Evolutionary conservation across 2,329 filamentous ascomycete genomes (phyloP).

Genomic region (Beauveria rudraprayagi): DNA sequence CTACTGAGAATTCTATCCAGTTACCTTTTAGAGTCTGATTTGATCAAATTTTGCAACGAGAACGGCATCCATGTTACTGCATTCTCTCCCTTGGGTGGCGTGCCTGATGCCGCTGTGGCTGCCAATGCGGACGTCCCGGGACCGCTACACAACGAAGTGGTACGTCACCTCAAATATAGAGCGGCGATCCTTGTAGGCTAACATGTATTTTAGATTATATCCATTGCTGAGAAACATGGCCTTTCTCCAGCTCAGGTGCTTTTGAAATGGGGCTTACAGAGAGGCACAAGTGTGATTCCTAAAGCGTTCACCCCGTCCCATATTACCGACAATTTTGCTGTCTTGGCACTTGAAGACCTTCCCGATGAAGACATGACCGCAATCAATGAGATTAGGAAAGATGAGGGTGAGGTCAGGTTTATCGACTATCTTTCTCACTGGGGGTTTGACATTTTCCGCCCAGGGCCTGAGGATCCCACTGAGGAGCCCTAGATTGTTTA

Average conservation of each 20-base stretch:
- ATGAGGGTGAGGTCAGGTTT: not conserved
- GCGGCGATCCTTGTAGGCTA: not conserved
- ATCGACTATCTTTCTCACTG: not conserved
- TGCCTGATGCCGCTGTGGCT: not conserved
- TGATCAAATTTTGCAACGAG: conserved; percentile 6
- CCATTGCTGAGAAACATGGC: not conserved
- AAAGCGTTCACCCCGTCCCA: conserved; percentile 1
- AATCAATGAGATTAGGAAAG: not conserved
- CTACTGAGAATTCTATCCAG: not conserved
- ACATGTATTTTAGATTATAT: not conserved
- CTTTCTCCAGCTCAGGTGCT: conserved; percentile 5
- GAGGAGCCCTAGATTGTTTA: not conserved
- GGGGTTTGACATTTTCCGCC: conserved; percentile 8
- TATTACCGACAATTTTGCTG: conserved; percentile 3
- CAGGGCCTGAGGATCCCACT: not conserved
- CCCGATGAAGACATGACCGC: not conserved
- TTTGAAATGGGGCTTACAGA: conserved; percentile 7
- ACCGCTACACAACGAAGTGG: not conserved
- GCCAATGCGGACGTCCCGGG: not conserved
- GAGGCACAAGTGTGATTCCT: conserved; percentile 8
- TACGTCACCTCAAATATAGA: not conserved
- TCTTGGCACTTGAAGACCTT: not conserved
- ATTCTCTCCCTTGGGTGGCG: conserved; percentile 9
- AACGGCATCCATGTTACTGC: conserved; percentile 8
- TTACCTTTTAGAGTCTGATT: conserved; percentile 11